A percentile compares a stretch with the other conserved stretches of the same genome.
These are phyloP conservation scores for Penicillium sp. DNA, from an alignment of 2,329 filamentous ascomycete genomes.

Conservation along the genomic window DNA sequence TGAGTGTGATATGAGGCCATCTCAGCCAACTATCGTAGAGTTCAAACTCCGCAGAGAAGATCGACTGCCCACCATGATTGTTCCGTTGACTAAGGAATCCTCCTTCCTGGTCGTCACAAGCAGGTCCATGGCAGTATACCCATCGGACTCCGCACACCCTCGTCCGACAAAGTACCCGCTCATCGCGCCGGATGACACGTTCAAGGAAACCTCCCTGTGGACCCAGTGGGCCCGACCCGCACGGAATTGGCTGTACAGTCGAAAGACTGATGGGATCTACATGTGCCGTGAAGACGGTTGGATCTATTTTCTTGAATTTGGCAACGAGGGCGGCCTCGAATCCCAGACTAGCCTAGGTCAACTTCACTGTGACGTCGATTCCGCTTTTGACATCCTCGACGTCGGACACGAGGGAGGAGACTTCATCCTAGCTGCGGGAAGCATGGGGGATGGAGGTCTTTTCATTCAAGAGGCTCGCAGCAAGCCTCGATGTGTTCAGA, in stretches of 20 bases:
- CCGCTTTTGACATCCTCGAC: constrained; percentile 66
- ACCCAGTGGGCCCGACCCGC: constrained; percentile 76
- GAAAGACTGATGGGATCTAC: constrained; percentile 71
- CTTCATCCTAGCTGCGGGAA: constrained; percentile 72
- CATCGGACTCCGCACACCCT: constrained; percentile 34
- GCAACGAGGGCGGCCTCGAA: constrained; percentile 49
- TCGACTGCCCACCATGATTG: constrained; percentile 61
- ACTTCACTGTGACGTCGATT: constrained; percentile 68
- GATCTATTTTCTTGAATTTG: constrained; percentile 66
- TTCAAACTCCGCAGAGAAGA: constrained; percentile 31
- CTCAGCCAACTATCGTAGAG: constrained; percentile 23
- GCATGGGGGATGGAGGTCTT: constrained; percentile 69
- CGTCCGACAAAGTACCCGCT: constrained; percentile 28
- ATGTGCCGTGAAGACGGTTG: constrained; percentile 82
- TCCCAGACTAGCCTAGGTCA: constrained; percentile 56
- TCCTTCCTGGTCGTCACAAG: constrained; percentile 66
- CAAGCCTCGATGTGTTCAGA: constrained; percentile 50
- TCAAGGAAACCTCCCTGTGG: constrained; percentile 56
- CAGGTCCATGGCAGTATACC: constrained; percentile 47
- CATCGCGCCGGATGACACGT: constrained; percentile 21
- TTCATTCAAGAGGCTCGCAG: constrained; percentile 62
- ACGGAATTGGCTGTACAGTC: constrained; percentile 57
- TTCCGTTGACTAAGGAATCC: constrained; percentile 64
- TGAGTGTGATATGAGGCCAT: constrained; percentile 32
- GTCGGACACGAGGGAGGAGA: constrained; percentile 64